Conservation (phyloP, 1,284 basidiomycete genomes). For the Boletus mariae region DNA sequence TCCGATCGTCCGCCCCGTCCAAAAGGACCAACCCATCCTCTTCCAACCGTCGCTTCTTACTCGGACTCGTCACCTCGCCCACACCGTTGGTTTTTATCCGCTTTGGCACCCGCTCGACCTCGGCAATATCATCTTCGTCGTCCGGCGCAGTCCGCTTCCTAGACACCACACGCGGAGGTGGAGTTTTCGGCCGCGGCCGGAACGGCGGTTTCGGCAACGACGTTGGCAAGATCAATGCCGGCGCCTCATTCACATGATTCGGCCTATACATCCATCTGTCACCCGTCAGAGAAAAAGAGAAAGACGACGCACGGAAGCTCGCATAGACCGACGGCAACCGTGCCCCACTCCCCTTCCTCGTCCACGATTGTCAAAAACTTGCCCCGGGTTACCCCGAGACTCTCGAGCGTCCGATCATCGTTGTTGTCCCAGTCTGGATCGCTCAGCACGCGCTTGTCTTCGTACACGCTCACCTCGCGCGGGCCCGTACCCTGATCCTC, state of each 20-base stretch:
- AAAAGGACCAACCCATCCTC: constrained; percentile 69
- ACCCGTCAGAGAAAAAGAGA: constrained; percentile 1
- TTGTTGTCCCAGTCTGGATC: constrained; percentile 94
- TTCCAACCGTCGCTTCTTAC: constrained; percentile 61
- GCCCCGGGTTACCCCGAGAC: constrained; percentile 66
- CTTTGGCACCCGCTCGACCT: constrained; percentile 55
- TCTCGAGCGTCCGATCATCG: constrained; percentile 64
- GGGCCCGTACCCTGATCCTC: constrained; percentile 37
- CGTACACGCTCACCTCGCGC: constrained; percentile 79
- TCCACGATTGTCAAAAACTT: constrained; percentile 87
- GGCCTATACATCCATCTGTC: constrained; percentile 36
- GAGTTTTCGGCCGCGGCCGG: constrained; percentile 39
- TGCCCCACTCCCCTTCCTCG: constrained; percentile 77
- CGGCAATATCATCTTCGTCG: constrained; percentile 39
- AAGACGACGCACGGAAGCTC: constrained; percentile 62
- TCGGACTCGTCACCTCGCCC: constrained; percentile 42
- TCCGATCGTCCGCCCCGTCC: constrained; percentile 52
- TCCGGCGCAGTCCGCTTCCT: constrained; percentile 58
- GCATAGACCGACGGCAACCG: constrained; percentile 71
- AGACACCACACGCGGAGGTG: constrained; percentile 41
- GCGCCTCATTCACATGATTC: constrained; percentile 47
- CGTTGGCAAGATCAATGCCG: constrained; percentile 57
- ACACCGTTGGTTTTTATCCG: constrained; percentile 36
- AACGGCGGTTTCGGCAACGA: constrained; percentile 55
- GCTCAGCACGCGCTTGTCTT: constrained; percentile 77